A percentile compares a stretch with the other conserved stretches of the same genome.
Conservation (phyloP, 148 eudicot genomes). For the Amaranthus palmeri region DNA sequence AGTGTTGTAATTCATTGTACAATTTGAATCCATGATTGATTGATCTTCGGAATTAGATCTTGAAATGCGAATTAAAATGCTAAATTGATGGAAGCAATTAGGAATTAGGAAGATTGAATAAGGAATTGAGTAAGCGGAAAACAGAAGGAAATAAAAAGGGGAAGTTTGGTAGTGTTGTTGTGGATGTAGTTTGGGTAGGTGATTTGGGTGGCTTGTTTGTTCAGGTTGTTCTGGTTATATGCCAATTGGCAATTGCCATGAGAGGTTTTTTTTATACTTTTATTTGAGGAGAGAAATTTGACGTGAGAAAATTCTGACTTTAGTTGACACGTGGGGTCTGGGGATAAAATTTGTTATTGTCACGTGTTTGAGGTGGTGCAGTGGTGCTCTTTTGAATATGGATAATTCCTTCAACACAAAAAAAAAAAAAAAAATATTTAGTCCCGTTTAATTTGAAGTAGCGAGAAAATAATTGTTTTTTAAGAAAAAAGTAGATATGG, state of each 20-base stretch:
- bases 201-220: no score
- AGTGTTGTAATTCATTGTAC: neutral
- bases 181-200: neutral
- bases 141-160: neutral
- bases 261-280: neutral
- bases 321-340: neutral
- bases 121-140: neutral
- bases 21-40: conserved; percentile 2
- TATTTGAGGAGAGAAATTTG: conserved; percentile 3
- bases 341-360: neutral
- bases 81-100: no score
- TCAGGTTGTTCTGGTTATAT: neutral
- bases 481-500: no score
- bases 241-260: neutral
- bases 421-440: neutral
- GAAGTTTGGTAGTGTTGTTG: conserved; percentile 6
- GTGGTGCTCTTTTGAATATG: neutral
- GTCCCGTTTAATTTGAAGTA: no score
- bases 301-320: neutral
- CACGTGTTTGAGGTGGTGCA: conserved; percentile 15
- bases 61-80: no score
- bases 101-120: no score
- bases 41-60: neutral
- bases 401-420: neutral
- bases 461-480: no score